A percentile compares a stretch with the other conserved stretches of the same genome.
These are phyloP conservation scores for Termitomyces sp. DNA, from an alignment of 768 basidiomycete species.

Conservation along the genomic window DNA sequence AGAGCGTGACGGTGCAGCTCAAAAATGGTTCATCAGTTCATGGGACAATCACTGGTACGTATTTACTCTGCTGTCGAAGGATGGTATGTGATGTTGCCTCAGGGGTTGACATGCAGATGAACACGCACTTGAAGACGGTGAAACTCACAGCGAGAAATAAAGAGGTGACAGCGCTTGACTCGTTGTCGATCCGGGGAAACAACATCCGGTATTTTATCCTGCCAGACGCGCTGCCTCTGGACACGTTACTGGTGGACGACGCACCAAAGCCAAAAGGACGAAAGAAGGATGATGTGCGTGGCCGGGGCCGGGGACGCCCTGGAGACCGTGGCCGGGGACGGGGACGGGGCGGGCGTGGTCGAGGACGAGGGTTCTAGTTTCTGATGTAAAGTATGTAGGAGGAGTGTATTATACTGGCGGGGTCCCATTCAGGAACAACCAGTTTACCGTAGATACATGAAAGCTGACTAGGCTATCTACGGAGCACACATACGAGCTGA, in stretches of 20 bases:
- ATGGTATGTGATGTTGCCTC: background rate
- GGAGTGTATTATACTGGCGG: too few relatives aligned
- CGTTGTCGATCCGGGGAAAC: constrained; percentile 95
- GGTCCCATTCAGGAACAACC: too few relatives aligned
- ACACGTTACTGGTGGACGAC: constrained; percentile 96
- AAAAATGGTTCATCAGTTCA: constrained; percentile 96
- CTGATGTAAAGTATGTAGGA: background rate
- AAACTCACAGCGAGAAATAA: constrained; percentile 94
- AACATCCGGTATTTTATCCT: constrained; percentile 96
- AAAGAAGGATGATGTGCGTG: constrained; percentile 81
- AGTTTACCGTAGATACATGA: too few relatives aligned
- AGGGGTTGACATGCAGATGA: constrained; percentile 99
- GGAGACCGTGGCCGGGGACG: constrained; percentile 50
- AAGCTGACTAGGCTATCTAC: too few relatives aligned
- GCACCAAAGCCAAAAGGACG: constrained; percentile 90
- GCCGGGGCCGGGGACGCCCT: constrained; percentile 51
- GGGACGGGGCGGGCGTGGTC: constrained; percentile 35
- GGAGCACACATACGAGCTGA: too few relatives aligned
- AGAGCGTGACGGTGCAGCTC: constrained; percentile 96
- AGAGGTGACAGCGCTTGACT: constrained; percentile 74
- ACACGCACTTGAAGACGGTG: constrained; percentile 93
- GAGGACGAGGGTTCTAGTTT: constrained; percentile 25
- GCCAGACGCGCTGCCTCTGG: constrained; percentile 94
- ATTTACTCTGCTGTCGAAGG: background rate
- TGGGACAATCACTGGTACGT: constrained; percentile 97